Conservation (phyloP, 1,284 basidiomycete genomes). For the Vanrija sp. region DNA sequence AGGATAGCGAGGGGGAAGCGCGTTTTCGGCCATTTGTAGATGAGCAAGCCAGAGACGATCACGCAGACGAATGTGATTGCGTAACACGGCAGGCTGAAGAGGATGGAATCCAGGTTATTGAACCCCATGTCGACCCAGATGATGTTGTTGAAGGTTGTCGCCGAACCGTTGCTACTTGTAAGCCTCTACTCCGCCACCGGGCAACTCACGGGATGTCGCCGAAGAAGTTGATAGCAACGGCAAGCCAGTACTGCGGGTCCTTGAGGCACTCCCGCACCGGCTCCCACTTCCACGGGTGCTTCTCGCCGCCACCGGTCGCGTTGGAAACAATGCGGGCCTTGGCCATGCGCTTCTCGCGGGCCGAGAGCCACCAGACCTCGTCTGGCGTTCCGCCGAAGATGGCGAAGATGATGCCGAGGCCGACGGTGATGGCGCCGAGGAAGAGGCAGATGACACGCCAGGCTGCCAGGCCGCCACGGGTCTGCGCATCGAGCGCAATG, state of each 20-base stretch:
- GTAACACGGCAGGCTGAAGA: constrained; percentile 21
- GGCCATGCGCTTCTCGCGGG: constrained; percentile 20
- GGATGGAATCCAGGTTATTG: constrained; percentile 16
- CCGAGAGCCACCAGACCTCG: constrained; percentile 23
- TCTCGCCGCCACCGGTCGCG: constrained; percentile 2
- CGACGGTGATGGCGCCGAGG: constrained; percentile 31
- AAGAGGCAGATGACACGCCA: constrained; percentile 38
- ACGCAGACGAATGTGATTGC: constrained; percentile 17
- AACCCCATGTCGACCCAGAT: constrained; percentile 25
- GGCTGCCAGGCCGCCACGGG: constrained; percentile 20
- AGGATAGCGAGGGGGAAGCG: constrained; percentile 26
- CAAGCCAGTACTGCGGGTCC: constrained; percentile 21
- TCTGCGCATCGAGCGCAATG: constrained; percentile 20
- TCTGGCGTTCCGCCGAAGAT: constrained; percentile 27
- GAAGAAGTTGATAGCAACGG: constrained; percentile 17
- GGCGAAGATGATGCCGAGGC: constrained; percentile 22
- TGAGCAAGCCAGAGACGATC: constrained; percentile 11
- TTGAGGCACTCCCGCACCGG: constrained; percentile 19
- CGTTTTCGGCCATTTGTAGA: constrained; percentile 14
- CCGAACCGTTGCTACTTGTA: constrained; percentile 22
- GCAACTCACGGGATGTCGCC: constrained; percentile 14
- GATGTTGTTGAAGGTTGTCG: constrained; percentile 17
- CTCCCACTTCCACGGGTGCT: constrained; percentile 17
- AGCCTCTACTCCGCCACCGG: too few relatives aligned
- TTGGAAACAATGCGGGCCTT: constrained; percentile 21